These are phyloP conservation scores for Citrus cavaleriei DNA, from an alignment of 345 rosid genomes.

Conservation along the genomic window DNA sequence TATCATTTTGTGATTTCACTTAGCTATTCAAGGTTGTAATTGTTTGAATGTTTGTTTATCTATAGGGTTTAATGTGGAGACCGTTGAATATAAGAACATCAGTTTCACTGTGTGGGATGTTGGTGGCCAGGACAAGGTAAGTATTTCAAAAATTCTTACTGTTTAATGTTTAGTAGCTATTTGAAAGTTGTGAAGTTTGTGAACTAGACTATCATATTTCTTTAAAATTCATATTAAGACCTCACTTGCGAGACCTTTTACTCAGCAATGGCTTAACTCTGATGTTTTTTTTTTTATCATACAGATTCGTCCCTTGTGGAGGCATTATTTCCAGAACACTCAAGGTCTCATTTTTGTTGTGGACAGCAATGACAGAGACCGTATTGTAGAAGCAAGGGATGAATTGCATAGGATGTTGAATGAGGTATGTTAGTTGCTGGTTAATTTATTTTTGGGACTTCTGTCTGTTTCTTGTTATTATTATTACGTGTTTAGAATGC, in stretches of 20 bases:
- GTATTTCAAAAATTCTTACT: not conserved
- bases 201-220: not conserved
- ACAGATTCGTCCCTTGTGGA: constrained; percentile 88
- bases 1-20: not conserved
- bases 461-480: not conserved
- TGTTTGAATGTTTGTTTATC: not conserved
- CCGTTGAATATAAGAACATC: constrained; percentile 85
- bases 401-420: constrained; percentile 90
- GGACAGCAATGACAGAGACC: constrained; percentile 84
- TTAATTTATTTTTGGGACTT: not conserved
- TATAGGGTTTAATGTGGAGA: constrained; percentile 87
- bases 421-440: constrained; percentile 43
- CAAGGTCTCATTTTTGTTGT: constrained; percentile 88
- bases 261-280: not conserved
- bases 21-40: not conserved
- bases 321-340: constrained; percentile 84
- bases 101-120: constrained; percentile 98
- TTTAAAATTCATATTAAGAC: not conserved
- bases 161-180: not conserved
- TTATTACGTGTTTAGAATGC: not conserved
- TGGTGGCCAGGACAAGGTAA: constrained; percentile 90
- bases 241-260: not conserved
- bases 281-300: not conserved
- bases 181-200: not conserved
- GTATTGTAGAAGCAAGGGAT: constrained; percentile 78